A percentile compares a stretch with the other conserved stretches of the same genome.
Evolutionary conservation across 148 eudicot species (phyloP).

Genomic region (Amaranthus palmeri): DNA sequence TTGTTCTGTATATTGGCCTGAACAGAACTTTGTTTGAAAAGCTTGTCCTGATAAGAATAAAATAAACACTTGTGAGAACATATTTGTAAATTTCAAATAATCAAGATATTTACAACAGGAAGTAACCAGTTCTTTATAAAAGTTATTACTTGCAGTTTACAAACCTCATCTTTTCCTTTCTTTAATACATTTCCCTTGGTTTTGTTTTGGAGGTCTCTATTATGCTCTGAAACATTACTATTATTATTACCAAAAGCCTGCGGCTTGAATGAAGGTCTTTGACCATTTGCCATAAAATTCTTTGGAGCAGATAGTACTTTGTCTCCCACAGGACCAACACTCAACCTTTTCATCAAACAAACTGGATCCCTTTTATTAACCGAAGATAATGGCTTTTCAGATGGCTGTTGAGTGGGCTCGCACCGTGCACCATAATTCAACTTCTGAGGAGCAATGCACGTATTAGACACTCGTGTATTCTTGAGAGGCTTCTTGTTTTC

Average conservation of each 20-base stretch:
- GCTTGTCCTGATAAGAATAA: constrained; percentile 36
- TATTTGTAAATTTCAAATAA: background rate
- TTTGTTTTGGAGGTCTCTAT: constrained; percentile 30
- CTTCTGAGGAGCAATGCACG: constrained; percentile 31
- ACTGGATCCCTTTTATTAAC: constrained; percentile 31
- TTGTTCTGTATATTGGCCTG: constrained; percentile 34
- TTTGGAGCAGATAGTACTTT: constrained; percentile 30
- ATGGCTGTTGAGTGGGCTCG: constrained; percentile 40
- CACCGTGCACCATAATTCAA: constrained; percentile 26
- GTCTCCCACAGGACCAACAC: constrained; percentile 12
- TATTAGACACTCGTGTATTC: constrained; percentile 22
- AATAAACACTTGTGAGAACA: background rate
- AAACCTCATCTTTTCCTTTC: constrained; percentile 32
- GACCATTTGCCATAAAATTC: constrained; percentile 29
- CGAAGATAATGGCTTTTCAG: constrained; percentile 30
- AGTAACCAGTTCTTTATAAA: constrained; percentile 1
- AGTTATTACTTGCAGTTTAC: constrained; percentile 45
- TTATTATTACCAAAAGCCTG: constrained; percentile 32
- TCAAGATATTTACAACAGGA: background rate
- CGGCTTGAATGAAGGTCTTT: constrained; percentile 31
- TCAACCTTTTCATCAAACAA: too few relatives aligned
- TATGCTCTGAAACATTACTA: constrained; percentile 30
- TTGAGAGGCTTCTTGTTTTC: constrained; percentile 36
- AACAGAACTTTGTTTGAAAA: constrained; percentile 32
- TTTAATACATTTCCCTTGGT: constrained; percentile 30